Conservation (phyloP, 495 filamentous ascomycete species). For the Penicillium herquei region DNA sequence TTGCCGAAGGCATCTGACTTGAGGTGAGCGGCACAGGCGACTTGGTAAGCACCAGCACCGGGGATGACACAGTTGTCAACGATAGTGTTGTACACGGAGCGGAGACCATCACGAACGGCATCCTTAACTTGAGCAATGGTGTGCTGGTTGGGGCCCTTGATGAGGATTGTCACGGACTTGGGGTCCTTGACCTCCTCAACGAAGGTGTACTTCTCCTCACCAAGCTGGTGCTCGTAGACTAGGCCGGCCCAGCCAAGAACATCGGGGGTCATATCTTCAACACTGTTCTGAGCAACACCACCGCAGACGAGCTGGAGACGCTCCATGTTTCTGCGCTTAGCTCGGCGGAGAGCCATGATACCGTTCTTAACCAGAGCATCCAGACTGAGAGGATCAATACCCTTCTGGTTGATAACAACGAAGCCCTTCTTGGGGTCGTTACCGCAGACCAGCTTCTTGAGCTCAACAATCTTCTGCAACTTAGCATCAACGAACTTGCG, state of each 20-base stretch:
- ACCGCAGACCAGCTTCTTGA: slow-evolving; percentile 98
- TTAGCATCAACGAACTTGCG: slow-evolving; percentile 95
- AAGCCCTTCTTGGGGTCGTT: slow-evolving; percentile 93
- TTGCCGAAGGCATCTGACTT: slow-evolving; percentile 78
- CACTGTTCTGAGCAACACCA: slow-evolving; percentile 88
- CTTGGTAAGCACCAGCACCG: slow-evolving; percentile 93
- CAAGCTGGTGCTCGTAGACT: slow-evolving; percentile 96
- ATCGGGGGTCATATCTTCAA: slow-evolving; percentile 86
- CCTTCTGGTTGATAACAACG: slow-evolving; percentile 98
- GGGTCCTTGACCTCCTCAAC: slow-evolving; percentile 98
- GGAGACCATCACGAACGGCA: slow-evolving; percentile 92
- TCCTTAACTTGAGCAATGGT: slow-evolving; percentile 96
- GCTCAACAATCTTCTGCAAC: slow-evolving; percentile 93
- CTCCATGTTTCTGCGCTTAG: slow-evolving; percentile 99
- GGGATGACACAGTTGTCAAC: slow-evolving; percentile 94
- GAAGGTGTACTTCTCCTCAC: slow-evolving; percentile 99
- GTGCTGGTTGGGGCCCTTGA: slow-evolving; percentile 96
- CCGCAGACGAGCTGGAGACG: slow-evolving; percentile 92
- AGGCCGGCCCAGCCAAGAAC: slow-evolving; percentile 93
- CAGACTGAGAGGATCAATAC: slow-evolving; percentile 92
- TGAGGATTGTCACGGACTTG: slow-evolving; percentile 96
- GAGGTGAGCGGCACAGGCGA: slow-evolving; percentile 88
- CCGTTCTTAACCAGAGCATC: slow-evolving; percentile 97
- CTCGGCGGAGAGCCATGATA: slow-evolving; percentile 88
- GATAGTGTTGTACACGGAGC: slow-evolving; percentile 98